These are phyloP conservation scores for Zelonia costaricensis DNA, from an alignment of 208 protist species.

Conservation along the genomic window DNA sequence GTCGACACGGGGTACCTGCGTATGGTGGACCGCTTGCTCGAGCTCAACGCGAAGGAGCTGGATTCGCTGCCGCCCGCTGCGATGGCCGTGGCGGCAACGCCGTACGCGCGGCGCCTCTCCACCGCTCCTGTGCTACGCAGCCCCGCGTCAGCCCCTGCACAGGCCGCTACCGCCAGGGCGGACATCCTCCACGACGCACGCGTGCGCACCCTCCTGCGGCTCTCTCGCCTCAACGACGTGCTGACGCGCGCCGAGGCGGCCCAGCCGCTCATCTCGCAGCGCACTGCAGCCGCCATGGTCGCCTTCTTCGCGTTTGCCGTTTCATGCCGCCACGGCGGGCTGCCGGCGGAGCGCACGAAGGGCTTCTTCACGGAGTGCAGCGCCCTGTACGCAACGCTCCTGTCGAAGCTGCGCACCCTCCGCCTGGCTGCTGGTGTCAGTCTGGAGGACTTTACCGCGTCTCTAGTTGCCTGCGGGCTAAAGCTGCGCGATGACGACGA, in stretches of 20 bases:
- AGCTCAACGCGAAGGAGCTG: constrained; percentile 28
- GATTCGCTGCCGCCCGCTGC: constrained; percentile 24
- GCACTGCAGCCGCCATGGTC: constrained; percentile 49
- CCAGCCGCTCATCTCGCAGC: constrained; percentile 31
- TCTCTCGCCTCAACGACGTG: constrained; percentile 56
- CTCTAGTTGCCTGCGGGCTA: constrained; percentile 75
- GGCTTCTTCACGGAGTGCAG: constrained; percentile 76
- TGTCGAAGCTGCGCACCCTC: constrained; percentile 44
- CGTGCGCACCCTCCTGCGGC: constrained; percentile 64
- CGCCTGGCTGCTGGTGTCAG: constrained; percentile 50
- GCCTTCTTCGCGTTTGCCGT: constrained; percentile 71
- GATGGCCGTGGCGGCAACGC: neutral
- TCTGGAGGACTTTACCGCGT: constrained; percentile 69
- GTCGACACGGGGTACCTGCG: constrained; percentile 27
- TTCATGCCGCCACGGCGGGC: constrained; percentile 37
- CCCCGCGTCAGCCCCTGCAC: too few relatives aligned
- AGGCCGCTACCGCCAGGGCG: neutral
- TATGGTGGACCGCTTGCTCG: constrained; percentile 34
- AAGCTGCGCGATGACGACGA: constrained; percentile 46
- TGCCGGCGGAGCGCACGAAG: constrained; percentile 51
- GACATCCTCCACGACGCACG: constrained; percentile 43
- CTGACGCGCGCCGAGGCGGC: constrained; percentile 10
- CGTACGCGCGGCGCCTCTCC: neutral
- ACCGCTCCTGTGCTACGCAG: neutral
- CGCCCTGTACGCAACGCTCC: constrained; percentile 45